Evolutionary conservation across 2,329 filamentous ascomycete genomes (phyloP).

Genomic region (Neurospora sp.): DNA sequence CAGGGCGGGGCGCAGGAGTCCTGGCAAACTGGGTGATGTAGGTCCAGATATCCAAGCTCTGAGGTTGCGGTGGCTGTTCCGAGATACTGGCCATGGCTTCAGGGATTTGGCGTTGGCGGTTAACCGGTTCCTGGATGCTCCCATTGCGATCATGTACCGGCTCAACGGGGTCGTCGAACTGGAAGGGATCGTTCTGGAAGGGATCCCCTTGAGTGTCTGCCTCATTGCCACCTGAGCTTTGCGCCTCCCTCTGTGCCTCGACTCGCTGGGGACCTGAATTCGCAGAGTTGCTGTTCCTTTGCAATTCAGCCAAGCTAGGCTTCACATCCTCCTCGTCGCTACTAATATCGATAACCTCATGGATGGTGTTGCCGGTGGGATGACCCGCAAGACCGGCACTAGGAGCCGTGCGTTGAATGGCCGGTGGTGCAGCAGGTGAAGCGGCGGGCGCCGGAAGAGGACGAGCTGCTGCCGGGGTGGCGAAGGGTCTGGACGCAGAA

Average conservation of each 20-base stretch:
- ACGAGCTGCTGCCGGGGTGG: not conserved
- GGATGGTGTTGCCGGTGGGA: not conserved
- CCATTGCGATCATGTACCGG: not conserved
- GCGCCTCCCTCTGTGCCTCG: not conserved
- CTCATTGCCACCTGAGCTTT: not conserved
- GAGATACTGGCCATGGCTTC: too few species aligned
- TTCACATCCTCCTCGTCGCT: not conserved
- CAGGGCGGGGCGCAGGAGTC: too few species aligned
- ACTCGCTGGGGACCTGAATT: not conserved
- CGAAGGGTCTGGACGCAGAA: not conserved
- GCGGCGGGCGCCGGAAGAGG: fast-evolving
- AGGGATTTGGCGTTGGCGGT: too few species aligned
- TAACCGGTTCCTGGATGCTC: fast-evolving
- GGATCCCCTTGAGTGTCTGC: not conserved
- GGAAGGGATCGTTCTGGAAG: not conserved
- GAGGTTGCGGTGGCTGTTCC: too few species aligned
- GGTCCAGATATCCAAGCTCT: too few species aligned
- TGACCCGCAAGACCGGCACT: too few species aligned
- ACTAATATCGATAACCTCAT: not conserved
- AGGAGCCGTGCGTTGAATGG: not conserved
- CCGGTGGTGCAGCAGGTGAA: fast-evolving
- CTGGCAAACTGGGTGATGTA: too few species aligned
- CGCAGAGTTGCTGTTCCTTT: not conserved
- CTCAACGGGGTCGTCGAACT: not conserved
- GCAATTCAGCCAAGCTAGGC: not conserved